phyloP scores from a whole-genome alignment of 768 basidiomycete species.

The Lentinula sp. region DNA sequence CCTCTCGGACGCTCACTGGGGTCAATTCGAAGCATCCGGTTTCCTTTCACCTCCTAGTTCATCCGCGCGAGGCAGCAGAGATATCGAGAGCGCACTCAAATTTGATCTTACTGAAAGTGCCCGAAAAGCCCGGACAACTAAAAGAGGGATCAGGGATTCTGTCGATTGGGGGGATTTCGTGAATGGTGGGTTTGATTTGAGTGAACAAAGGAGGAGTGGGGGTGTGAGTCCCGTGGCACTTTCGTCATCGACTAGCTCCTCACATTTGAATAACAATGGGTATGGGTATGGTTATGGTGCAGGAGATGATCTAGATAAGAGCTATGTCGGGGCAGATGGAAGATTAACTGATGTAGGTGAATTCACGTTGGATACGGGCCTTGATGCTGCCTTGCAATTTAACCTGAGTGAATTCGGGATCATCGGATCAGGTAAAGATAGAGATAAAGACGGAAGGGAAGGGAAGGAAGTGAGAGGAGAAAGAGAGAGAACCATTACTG shows the following conservation, averaged over 20 bases:
- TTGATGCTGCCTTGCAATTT: not conserved
- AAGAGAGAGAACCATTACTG: not conserved
- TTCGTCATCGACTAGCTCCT: not conserved
- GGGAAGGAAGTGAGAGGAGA: not conserved
- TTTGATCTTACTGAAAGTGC: conserved; percentile 93
- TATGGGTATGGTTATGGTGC: not conserved
- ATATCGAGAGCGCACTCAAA: conserved; percentile 65
- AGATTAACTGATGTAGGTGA: not conserved
- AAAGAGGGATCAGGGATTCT: not conserved
- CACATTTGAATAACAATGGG: not conserved
- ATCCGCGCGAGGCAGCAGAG: not conserved
- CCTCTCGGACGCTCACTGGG: conserved; percentile 86
- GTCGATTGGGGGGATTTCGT: conserved; percentile 2
- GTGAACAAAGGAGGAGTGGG: not conserved
- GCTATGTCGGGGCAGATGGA: not conserved
- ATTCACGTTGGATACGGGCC: not conserved
- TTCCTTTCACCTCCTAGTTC: conserved; percentile 40
- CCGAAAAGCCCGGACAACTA: conserved; percentile 38
- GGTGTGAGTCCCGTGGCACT: not conserved
- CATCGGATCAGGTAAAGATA: not conserved
- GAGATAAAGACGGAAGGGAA: not conserved
- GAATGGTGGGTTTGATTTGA: not conserved
- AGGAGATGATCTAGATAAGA: not conserved
- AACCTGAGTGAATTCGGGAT: not conserved
- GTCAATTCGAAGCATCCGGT: conserved; percentile 82